Evolutionary conservation across 495 filamentous ascomycete species (phyloP), one percentile per base, ranked within the genome.

Genomic region (Evansstolkia leycettana): DNA sequence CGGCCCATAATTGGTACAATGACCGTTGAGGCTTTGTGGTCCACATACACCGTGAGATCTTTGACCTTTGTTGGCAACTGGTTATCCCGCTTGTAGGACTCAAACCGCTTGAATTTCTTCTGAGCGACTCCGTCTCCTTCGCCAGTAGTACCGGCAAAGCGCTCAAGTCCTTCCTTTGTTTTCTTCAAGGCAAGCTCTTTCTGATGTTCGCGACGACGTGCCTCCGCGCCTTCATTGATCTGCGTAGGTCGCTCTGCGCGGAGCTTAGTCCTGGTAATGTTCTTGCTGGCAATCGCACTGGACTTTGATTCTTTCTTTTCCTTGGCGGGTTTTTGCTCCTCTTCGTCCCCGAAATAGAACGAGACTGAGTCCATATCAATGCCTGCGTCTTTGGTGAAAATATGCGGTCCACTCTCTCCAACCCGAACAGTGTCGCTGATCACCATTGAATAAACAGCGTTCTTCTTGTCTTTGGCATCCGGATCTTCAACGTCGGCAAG

Each of bases 51-150:
- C 17, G 76, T 78, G 28, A 96, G 67, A 46, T 93, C 87, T 49
- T 78, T 77, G 42, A 93, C 78, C 57, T 74, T 75, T 7, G 70
- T 51, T 2, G 92, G 92, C 31, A 99, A 75, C 51, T 96, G 89
- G 46, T 89, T 94, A 55, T 99, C 90, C 17, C 92, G 77, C 63
- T 96, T 99, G 64, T 99, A 99, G 1, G 92, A 95, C 58, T 96
- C 92, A 51, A 96, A 99, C 25, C 82, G 81, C 63, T 96, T 96
- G 67, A 96, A 95, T 58, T 84, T 87, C 68, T 96, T 96, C 54
- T 89, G 74, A 31, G 84, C 75, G 17, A 81, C 80, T n/a, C 88
- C 88, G 50, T 94, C 93, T 27, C 88, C 73, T 38, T 82, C 82
- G 9, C 78, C 79, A 5, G 82, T 85, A 5, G 82, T 80, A 36